phyloP scores from a whole-genome alignment of 148 eudicot species.

The Vaccinium darrowii region DNA sequence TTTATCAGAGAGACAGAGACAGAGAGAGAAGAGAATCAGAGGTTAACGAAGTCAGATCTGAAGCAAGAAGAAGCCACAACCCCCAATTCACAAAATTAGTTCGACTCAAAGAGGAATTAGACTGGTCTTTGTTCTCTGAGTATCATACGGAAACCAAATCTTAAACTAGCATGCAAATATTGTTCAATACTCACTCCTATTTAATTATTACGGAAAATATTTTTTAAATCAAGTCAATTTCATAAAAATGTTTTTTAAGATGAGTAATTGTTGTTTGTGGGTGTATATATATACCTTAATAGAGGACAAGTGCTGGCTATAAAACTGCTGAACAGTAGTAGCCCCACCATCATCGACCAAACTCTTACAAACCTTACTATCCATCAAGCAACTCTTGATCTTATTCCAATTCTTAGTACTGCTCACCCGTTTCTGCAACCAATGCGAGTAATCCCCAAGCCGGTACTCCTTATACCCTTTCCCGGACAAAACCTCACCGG shows the following conservation, averaged over 20 bases:
- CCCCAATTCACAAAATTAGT: neutral
- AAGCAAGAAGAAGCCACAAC: slow-evolving; percentile 6
- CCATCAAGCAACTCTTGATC: slow-evolving; percentile 67
- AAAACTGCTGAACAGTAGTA: slow-evolving; percentile 37
- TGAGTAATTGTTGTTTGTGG: too few species aligned
- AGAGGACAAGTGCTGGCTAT: slow-evolving; percentile 44
- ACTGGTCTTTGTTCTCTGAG: neutral
- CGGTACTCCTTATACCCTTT: slow-evolving; percentile 79
- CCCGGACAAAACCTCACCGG: slow-evolving; percentile 46
- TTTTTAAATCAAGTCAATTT: too few species aligned
- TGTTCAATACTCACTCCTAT: neutral
- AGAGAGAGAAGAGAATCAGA: neutral
- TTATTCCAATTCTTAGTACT: slow-evolving; percentile 52
- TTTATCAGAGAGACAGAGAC: neutral
- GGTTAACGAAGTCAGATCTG: neutral
- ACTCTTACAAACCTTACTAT: slow-evolving; percentile 66
- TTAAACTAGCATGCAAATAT: neutral
- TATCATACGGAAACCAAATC: neutral
- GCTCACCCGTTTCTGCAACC: slow-evolving; percentile 76
- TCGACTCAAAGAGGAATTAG: neutral
- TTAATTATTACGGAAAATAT: neutral
- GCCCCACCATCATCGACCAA: slow-evolving; percentile 26
- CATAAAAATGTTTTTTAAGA: too few species aligned
- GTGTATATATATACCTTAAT: slow-evolving; percentile 51
- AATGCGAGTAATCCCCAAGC: slow-evolving; percentile 73